Percentiles rank a stretch among this genome's conserved stretches.
Conservation (phyloP, 768 basidiomycete species). For the Coprinopsis sp. region DNA sequence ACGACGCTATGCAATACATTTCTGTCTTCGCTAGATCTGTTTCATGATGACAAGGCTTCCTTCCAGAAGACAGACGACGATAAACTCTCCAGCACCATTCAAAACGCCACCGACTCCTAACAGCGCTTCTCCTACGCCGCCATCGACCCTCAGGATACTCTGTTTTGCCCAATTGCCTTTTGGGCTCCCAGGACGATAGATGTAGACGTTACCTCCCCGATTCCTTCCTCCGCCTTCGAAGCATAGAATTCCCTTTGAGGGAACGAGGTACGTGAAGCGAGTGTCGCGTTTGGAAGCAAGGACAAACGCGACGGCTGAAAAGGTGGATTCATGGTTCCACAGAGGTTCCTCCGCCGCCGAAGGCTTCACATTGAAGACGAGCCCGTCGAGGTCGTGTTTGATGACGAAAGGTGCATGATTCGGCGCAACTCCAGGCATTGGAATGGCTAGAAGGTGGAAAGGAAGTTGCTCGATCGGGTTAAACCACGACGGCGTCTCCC, state of each 20-base stretch:
- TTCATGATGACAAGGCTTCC: conserved; percentile 62
- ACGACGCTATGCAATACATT: not conserved
- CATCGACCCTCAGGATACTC: conserved; percentile 71
- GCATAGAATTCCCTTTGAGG: conserved; percentile 57
- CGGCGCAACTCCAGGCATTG: conserved; percentile 51
- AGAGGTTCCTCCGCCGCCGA: conserved; percentile 21
- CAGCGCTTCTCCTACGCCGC: conserved; percentile 65
- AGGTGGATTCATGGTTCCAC: conserved; percentile 82
- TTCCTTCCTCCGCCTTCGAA: conserved; percentile 74
- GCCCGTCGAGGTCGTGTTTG: conserved; percentile 73
- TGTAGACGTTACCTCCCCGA: conserved; percentile 78
- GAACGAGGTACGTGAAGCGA: conserved; percentile 77
- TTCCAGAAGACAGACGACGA: conserved; percentile 74
- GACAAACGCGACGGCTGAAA: conserved; percentile 88
- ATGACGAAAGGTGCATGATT: conserved; percentile 45
- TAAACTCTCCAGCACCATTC: conserved; percentile 24
- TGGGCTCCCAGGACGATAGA: conserved; percentile 60
- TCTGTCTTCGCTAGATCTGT: conserved; percentile 14
- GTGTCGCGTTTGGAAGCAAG: conserved; percentile 89
- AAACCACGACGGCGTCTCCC: conserved; percentile 41
- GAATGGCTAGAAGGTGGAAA: conserved; percentile 60
- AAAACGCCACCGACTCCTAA: conserved; percentile 65
- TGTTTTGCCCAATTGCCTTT: conserved; percentile 71
- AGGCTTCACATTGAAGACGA: conserved; percentile 47
- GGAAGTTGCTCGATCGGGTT: conserved; percentile 20